A percentile compares a stretch with the other conserved stretches of the same genome.
Evolutionary conservation across 257 asterid genomes (phyloP).

Genomic region (Parsonsia alboflavescens): DNA sequence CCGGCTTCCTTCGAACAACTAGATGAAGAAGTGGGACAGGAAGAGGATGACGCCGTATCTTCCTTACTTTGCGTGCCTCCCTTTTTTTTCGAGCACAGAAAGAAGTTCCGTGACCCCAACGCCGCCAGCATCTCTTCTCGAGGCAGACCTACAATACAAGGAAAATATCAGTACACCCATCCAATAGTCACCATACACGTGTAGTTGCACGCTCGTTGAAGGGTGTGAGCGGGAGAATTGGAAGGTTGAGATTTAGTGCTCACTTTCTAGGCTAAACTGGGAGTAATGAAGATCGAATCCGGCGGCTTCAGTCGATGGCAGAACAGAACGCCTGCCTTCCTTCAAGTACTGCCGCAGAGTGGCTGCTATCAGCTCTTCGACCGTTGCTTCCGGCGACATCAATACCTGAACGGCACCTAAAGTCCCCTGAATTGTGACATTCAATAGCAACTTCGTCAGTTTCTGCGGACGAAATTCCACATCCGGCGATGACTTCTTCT

Average conservation of each 20-base stretch:
- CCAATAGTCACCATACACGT: background rate
- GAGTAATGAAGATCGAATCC: conserved; percentile 83
- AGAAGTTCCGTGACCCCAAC: conserved; percentile 84
- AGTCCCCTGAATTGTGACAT: conserved; percentile 80
- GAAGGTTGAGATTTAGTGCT: conserved; percentile 23
- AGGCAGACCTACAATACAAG: conserved; percentile 44
- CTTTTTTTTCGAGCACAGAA: conserved; percentile 38
- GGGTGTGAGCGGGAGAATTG: background rate
- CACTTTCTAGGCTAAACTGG: conserved; percentile 85
- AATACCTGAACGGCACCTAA: conserved; percentile 71
- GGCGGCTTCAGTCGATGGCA: conserved; percentile 30
- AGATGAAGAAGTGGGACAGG: conserved; percentile 28
- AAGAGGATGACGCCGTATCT: conserved; percentile 15
- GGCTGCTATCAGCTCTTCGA: conserved; percentile 62
- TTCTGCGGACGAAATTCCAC: conserved; percentile 23
- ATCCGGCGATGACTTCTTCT: background rate
- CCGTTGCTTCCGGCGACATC: conserved; percentile 66
- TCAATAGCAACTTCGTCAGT: conserved; percentile 62
- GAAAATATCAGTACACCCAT: background rate
- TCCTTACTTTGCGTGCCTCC: conserved; percentile 13
- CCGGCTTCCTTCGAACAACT: conserved; percentile 61
- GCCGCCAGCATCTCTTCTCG: conserved; percentile 50
- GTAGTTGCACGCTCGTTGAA: no score
- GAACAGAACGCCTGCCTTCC: conserved; percentile 60
- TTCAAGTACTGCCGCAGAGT: conserved; percentile 59